Evolutionary conservation across 208 protist species (phyloP).

Genomic region (Leishmania lainsoni): DNA sequence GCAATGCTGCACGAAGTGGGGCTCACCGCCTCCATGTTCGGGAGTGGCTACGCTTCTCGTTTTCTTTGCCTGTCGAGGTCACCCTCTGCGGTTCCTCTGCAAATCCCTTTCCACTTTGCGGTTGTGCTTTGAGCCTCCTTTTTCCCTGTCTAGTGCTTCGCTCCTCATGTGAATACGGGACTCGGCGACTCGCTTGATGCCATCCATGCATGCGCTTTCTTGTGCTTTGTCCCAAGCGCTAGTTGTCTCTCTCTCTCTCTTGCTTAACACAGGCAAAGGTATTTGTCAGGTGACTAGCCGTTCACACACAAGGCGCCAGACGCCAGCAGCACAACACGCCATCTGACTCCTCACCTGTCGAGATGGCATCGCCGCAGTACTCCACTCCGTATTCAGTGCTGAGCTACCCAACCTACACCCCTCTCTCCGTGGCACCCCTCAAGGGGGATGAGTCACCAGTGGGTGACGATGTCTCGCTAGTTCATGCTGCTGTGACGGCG

Average conservation of each 20-base stretch:
- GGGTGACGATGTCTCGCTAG: slow-evolving; percentile 7
- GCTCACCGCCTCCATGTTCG: neutral
- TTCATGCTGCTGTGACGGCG: slow-evolving; percentile 12
- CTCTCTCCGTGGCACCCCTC: slow-evolving; percentile 29
- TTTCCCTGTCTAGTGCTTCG: neutral
- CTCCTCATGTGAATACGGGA: neutral
- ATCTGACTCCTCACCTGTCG: neutral
- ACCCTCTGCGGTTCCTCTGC: neutral
- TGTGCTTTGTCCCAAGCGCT: neutral
- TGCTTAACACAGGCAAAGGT: neutral
- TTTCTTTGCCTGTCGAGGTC: neutral
- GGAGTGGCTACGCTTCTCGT: neutral
- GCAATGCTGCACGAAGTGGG: neutral
- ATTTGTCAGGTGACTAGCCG: neutral
- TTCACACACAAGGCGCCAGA: neutral
- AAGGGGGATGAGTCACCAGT: slow-evolving; percentile 15
- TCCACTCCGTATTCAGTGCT: slow-evolving; percentile 37
- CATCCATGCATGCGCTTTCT: neutral
- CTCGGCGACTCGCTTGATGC: neutral
- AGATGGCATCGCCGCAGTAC: slow-evolving; percentile 34
- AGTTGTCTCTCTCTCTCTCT: neutral
- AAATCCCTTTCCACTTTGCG: neutral
- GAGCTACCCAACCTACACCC: slow-evolving; percentile 47
- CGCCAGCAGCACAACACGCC: neutral
- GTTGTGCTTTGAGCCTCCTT: neutral